Percentiles rank a stretch among this genome's conserved stretches.
phyloP scores from a whole-genome alignment of 805 yeast genomes.

The Maudiozyma saulgeensis region DNA sequence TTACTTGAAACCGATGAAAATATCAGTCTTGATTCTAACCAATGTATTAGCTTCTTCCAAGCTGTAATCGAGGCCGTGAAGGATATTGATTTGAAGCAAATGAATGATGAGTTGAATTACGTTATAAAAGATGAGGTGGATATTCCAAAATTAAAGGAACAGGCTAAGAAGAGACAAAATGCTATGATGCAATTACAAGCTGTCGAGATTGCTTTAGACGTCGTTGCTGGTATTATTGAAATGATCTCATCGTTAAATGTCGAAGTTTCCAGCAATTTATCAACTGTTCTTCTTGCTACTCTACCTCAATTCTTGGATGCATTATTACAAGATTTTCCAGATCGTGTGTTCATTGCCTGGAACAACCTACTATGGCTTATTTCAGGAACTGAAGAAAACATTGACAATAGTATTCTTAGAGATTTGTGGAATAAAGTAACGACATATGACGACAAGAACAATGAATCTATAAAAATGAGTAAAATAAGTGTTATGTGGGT shows the following conservation, averaged over 20 bases:
- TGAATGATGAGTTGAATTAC: constrained; percentile 18
- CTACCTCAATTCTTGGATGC: constrained; percentile 33
- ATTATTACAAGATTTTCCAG: constrained; percentile 39
- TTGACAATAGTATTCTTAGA: constrained; percentile 7
- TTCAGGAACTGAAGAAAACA: constrained; percentile 18
- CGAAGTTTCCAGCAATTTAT: constrained; percentile 1
- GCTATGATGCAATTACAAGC: constrained; percentile 51
- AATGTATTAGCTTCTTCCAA: constrained; percentile 18
- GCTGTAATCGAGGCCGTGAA: constrained; percentile 21
- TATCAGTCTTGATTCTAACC: constrained; percentile 5
- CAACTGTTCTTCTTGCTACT: constrained; percentile 11
- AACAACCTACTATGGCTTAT: constrained; percentile 59
- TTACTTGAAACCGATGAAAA: constrained; percentile 25
- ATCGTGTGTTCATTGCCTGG: constrained; percentile 53
- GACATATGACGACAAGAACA: constrained; percentile 11
- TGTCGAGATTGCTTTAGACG: constrained; percentile 62
- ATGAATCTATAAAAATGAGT: constrained; percentile 27
- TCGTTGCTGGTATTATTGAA: constrained; percentile 69
- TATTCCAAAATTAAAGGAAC: constrained; percentile 26
- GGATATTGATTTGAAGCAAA: constrained; percentile 27
- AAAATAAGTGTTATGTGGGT: constrained; percentile 40
- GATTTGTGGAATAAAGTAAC: constrained; percentile 13
- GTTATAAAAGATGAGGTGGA: constrained; percentile 8
- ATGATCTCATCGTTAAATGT: constrained; percentile 28
- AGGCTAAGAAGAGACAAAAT: constrained; percentile 32